Base-by-base conservation (phyloP, 1,284 basidiomycete genomes). In the Fomitopsis palustris region DNA sequence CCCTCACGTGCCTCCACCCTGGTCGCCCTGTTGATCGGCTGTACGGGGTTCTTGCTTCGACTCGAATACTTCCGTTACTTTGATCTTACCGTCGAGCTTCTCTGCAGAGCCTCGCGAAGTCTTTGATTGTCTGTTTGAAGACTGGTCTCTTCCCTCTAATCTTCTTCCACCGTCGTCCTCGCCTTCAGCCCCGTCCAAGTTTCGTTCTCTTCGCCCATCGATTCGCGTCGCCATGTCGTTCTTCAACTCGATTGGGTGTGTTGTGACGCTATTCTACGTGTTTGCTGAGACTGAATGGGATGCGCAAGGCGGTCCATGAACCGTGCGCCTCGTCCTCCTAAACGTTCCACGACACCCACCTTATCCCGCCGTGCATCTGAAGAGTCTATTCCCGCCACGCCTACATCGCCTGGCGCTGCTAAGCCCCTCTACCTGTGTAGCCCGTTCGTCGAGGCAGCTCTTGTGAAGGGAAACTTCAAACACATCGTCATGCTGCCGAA, bases 391-490 rank as follows among this genome's bases (percentile, higher is more conserved):
- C 72, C 74, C 37, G 73, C 78, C 35, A 75, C 77, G 9, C 74
- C 79, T 0, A 74, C 77, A 0, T 75, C 77, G 5, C 70, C 80
- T 1, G 76, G 81, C 5, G 77, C 80, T 3, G 67, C 66, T 6
- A 91, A 90, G 67, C 91, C 94, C 1, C 78, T 97, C 31, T 96
- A 95, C 73, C 81, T 96, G n/a, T 94, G 90, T 73, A 93, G 92
- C 67, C 95, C 95, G 4, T 99, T 99, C 71, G 95, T 96, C 56
- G 95, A 98, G 69, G 93, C 95, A 0, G 95, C 96, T 1, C 82
- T 99, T 31, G 96, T 99, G 65, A 98, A 98, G 75, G 96, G 96
- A 17, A 96, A 95, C 72, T 98, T 98, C 79, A 98, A 98, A 78
- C 98, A 96, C 1, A 98, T 99, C 67, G 95, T 98, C 41, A 93